Base-by-base conservation (phyloP, 306 rosid genomes). In the Boehmeria nivea region DNA sequence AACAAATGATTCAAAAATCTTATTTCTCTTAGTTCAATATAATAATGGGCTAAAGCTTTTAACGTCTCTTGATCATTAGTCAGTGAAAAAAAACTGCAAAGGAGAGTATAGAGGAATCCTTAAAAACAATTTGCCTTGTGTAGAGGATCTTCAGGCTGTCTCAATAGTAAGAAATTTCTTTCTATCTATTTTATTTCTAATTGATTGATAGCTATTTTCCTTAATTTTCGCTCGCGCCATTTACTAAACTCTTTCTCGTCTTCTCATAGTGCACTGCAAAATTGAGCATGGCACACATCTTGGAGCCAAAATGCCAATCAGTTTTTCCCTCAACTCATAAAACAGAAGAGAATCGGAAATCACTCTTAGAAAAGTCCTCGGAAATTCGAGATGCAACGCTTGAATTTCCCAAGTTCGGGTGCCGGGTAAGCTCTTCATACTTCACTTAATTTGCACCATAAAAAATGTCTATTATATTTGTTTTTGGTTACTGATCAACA, bases 41-140 rank as follows among this genome's bases (percentile, higher is more conserved):
- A 44, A n/a, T 44, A 6, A 11, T 4, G 0, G 14, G 13, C 2
- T 17, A 45, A 6, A 44, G 9, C 8, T 19, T 42, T 44, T 18
- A 8, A 4, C 1, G 9, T 2, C 9, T 2, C 36, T 20, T 17
- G 26, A 14, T 46, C 57, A 16, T 51, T 36, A 67, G 65, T 47
- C 60, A 16, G 54, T 63, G 3, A 63, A 63, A 46, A 67, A 21
- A 57, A 63, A 17, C 15, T 76, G 81, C 64, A 61, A 49, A 39
- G 81, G 61, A 15, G 56, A 52, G 15, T 66, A 70, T 50, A 18
- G n/a, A 22, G 51, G 14, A 37, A n/a, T 10, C 13, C 36, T 55
- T 57, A 10, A 43, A 26, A 43, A 53, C n/a, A 43, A 47, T 4
- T 13, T 16, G 28, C 54, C 39, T 5, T 76, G 81, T 27, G 64